Conservation (phyloP, 2,329 filamentous ascomycete species). For the Fusarium continuum region DNA sequence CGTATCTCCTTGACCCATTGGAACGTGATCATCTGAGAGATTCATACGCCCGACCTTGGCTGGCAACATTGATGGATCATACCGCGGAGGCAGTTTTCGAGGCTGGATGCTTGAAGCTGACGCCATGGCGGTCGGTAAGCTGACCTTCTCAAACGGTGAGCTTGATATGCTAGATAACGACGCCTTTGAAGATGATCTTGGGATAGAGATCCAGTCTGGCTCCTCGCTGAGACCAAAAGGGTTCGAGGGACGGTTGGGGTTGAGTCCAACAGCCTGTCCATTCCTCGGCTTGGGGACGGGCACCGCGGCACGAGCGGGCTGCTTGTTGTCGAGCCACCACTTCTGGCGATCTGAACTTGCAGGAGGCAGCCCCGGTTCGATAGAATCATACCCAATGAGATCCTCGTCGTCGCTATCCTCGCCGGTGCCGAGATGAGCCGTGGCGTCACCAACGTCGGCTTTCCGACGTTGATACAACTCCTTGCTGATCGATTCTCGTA, state of each 20-base stretch:
- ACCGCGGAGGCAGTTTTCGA: conserved; percentile 63
- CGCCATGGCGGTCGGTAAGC: conserved; percentile 57
- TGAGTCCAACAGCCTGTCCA: conserved; percentile 69
- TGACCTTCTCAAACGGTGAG: conserved; percentile 67
- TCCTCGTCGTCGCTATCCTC: conserved; percentile 79
- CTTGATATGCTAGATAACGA: conserved; percentile 67
- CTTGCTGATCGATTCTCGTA: conserved; percentile 76
- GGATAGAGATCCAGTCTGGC: conserved; percentile 82
- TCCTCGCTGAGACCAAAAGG: conserved; percentile 80
- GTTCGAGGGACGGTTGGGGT: conserved; percentile 79
- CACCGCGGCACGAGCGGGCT: conserved; percentile 78
- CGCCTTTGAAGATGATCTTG: conserved; percentile 62
- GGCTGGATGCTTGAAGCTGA: conserved; percentile 56
- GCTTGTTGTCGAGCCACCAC: conserved; percentile 76
- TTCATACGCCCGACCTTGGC: conserved; percentile 57
- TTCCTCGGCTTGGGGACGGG: conserved; percentile 65
- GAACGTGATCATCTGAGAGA: conserved; percentile 52
- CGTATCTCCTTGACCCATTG: conserved; percentile 43
- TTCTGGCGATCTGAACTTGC: conserved; percentile 74
- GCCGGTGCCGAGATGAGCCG: conserved; percentile 61
- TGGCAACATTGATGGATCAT: conserved; percentile 57
- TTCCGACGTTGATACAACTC: conserved; percentile 78
- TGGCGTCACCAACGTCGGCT: conserved; percentile 70
- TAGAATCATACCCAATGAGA: conserved; percentile 80
- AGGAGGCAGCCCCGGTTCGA: conserved; percentile 78